phyloP scores from a whole-genome alignment of 768 basidiomycete genomes.

The Pilatotrama ljubarskyi region DNA sequence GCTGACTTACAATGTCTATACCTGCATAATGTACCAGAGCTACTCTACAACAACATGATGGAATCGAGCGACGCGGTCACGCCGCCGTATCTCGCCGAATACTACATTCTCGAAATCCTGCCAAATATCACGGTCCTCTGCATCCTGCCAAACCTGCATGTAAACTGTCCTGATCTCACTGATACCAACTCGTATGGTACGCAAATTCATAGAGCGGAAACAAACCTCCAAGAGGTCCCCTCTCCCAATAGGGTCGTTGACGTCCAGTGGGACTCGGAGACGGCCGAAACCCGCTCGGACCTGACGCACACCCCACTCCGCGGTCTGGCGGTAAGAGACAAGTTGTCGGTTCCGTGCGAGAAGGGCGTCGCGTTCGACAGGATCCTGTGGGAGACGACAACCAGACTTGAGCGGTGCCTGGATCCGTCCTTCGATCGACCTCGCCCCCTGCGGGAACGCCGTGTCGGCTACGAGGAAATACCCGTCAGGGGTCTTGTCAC shows the following conservation, averaged over 20 bases:
- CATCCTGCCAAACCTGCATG: constrained; percentile 37
- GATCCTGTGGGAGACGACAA: constrained; percentile 14
- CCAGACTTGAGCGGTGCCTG: constrained; percentile 40
- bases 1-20: neutral
- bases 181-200: constrained; percentile 38
- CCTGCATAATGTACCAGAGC: neutral
- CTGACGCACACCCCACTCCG: constrained; percentile 51
- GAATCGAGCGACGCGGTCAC: constrained; percentile 17
- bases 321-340: constrained; percentile 47
- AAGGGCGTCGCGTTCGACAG: constrained; percentile 23
- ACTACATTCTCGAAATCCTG: constrained; percentile 38
- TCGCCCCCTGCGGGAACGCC: constrained; percentile 43
- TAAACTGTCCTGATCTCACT: constrained; percentile 47
- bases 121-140: constrained; percentile 35
- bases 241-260: constrained; percentile 29
- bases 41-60: constrained; percentile 10
- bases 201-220: constrained; percentile 38
- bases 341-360: constrained; percentile 40
- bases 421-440: constrained; percentile 36
- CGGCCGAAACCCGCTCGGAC: constrained; percentile 49
- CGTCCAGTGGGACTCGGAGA: constrained; percentile 42
- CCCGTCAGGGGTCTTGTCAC: constrained; percentile 37
- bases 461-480: constrained; percentile 48
- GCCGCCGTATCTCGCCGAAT: constrained; percentile 28
- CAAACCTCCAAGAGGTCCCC: constrained; percentile 39